Evolutionary conservation across 176 grass and related monocot genomes (phyloP).

Genomic region (Areca catechu): DNA sequence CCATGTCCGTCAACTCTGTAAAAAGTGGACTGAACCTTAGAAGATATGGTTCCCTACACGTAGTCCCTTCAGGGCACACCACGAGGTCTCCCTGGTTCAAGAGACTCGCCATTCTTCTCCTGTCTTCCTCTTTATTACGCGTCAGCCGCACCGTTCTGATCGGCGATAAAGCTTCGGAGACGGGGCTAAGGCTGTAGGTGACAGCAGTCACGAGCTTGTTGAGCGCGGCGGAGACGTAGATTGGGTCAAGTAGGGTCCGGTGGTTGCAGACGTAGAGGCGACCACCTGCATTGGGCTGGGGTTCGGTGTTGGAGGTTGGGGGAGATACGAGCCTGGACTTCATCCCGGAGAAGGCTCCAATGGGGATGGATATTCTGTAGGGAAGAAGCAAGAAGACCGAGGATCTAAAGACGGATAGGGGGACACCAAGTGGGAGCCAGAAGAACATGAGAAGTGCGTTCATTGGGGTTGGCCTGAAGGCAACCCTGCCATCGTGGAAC

Average conservation of each 20-base stretch:
- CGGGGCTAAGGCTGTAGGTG: conserved; percentile 48
- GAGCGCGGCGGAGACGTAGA: conserved; percentile 51
- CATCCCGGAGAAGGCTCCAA: conserved; percentile 47
- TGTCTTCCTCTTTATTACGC: conserved; percentile 26
- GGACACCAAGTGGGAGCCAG: conserved; percentile 35
- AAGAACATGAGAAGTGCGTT: conserved; percentile 45
- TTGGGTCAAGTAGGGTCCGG: conserved; percentile 64
- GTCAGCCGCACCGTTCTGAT: conserved; percentile 45
- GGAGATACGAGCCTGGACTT: conserved; percentile 18
- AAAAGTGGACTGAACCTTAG: conserved; percentile 71
- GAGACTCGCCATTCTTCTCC: conserved; percentile 21
- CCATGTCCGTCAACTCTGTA: conserved; percentile 45
- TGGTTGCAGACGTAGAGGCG: conserved; percentile 69
- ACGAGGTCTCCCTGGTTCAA: conserved; percentile 38
- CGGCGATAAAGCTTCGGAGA: conserved; percentile 50
- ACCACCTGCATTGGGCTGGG: background rate
- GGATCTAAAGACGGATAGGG: conserved; percentile 25
- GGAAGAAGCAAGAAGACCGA: conserved; percentile 31
- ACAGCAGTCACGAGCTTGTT: conserved; percentile 39
- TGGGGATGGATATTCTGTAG: conserved; percentile 38
- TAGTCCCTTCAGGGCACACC: conserved; percentile 68
- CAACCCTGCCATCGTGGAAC: conserved; percentile 69
- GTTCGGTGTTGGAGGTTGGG: background rate
- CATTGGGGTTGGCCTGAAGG: conserved; percentile 45
- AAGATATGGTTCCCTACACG: conserved; percentile 61